Percentiles rank a stretch among this genome's conserved stretches.
phyloP scores from a whole-genome alignment of 1,139 yeast species.

The Hansenula lynferdii region DNA sequence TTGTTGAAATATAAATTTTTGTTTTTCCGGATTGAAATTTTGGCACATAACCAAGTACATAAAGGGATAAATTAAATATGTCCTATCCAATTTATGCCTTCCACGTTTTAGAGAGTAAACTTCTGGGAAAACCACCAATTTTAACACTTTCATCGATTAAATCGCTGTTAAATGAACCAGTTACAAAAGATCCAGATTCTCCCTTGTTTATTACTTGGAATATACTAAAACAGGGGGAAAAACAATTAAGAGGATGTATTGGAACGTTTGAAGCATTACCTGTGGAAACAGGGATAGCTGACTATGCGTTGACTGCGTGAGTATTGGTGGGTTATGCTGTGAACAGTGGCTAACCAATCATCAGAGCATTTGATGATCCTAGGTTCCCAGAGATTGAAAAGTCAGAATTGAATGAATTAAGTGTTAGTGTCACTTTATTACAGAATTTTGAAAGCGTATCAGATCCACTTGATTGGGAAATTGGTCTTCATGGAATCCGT shows the following conservation, averaged over 20 bases:
- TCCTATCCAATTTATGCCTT: conserved; percentile 10
- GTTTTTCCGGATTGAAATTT: neutral
- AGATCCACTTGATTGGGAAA: conserved; percentile 63
- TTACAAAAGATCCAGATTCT: conserved; percentile 21
- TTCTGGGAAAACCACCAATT: neutral
- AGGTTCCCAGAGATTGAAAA: conserved; percentile 65
- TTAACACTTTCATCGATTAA: conserved; percentile 1
- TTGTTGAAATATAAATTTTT: too few species aligned
- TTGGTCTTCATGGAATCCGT: conserved; percentile 80
- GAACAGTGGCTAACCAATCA: neutral
- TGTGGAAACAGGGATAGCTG: conserved; percentile 52
- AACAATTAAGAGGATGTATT: conserved; percentile 79
- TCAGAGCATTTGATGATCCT: conserved; percentile 61
- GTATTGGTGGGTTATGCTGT: too few species aligned
- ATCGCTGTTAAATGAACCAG: neutral
- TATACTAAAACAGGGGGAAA: conserved; percentile 28
- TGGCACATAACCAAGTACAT: neutral
- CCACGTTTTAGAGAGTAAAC: conserved; percentile 5
- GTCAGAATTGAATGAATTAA: conserved; percentile 47
- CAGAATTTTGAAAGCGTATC: conserved; percentile 50
- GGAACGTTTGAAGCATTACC: conserved; percentile 65
- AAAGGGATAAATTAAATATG: conserved; percentile 1
- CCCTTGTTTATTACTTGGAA: conserved; percentile 93
- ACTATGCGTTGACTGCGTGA: conserved; percentile 59
- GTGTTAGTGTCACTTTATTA: conserved; percentile 58